Percentiles rank a stretch among this genome's conserved stretches.
Evolutionary conservation across 225 moss, liverwort and hornwort genomes (phyloP).

Genomic region (Polytrichum commune): DNA sequence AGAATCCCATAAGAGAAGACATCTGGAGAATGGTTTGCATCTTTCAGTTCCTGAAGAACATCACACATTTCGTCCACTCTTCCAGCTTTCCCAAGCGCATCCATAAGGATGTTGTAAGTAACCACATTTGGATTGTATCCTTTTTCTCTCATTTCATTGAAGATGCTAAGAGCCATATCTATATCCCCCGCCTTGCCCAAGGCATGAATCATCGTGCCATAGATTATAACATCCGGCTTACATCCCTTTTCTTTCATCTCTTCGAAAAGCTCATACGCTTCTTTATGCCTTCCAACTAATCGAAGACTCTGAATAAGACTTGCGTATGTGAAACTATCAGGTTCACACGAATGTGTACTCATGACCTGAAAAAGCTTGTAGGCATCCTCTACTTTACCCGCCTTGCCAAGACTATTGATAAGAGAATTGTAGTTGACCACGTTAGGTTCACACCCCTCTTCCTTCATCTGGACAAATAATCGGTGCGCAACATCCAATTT

Average conservation of each 20-base stretch:
- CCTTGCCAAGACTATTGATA: constrained; percentile 15
- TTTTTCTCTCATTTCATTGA: constrained; percentile 15
- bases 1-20: constrained; percentile 12
- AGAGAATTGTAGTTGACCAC: constrained; percentile 16
- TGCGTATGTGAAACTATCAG: constrained; percentile 13
- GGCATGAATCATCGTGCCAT: constrained; percentile 10
- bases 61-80: constrained; percentile 9
- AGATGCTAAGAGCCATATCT: constrained; percentile 6
- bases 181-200: constrained; percentile 16
- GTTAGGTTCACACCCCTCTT: constrained; percentile 10
- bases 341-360: background rate
- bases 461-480: constrained; percentile 11
- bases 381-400: constrained; percentile 13
- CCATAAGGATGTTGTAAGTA: constrained; percentile 15
- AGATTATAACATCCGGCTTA: constrained; percentile 10
- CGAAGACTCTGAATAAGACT: constrained; percentile 15
- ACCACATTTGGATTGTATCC: constrained; percentile 8
- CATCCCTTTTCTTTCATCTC: constrained; percentile 12
- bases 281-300: constrained; percentile 11
- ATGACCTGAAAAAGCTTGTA: constrained; percentile 10
- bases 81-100: constrained; percentile 10
- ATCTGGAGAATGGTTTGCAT: constrained; percentile 11
- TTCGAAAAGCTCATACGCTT: constrained; percentile 9
- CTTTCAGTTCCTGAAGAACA: constrained; percentile 17
- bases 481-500: constrained; percentile 7